Evolutionary conservation across 495 filamentous ascomycete genomes (phyloP), one percentile per base, ranked within the genome.

Genomic region (Polyplosphaeria fusca): DNA sequence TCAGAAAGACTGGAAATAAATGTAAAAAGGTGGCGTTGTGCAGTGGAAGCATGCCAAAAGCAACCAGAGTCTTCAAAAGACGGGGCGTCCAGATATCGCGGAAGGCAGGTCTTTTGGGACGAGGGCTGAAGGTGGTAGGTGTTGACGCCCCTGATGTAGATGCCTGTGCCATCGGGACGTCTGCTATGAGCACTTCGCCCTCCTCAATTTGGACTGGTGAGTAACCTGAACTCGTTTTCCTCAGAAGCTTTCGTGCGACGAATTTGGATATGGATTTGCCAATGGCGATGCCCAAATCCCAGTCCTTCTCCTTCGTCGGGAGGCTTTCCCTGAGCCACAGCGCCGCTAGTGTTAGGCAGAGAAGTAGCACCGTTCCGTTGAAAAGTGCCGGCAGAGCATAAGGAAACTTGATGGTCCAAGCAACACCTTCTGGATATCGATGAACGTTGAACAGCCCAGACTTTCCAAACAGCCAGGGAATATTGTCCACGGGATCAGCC

Each of bases 351-450:
- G 91, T 90, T 16, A 93, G 68, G 4, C 89, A 89, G 9, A 90
- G 63, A 19, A 87, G 62, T 70, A 93, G 92, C 37, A 95, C 77
- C 13, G 69, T 53, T 46, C 83, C 83, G 1, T 83, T 78, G 22
- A 90, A 74, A 18, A 97, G 42, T 66, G 94, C 95, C 4, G 92
- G 92, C 52, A 95, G 71, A 12, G 81, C 76, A 69, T 92, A 97
- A 0, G 91, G 92, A 67, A 82, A 93, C 37, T 55, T 80, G 76
- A 53, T 91, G 76, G 61, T 88, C 86, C 46, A 72, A 74, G 24
- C 76, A 82, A 37, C 80, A 63, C 13, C 85, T 81, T 69, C 90
- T 89, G 16, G 86, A 44, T 20, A 71, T 70, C 42, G 11, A 14
- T 27, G 14, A 35, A 14, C 86, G 87, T 66, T 88, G 77, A 51